These are phyloP conservation scores for Ophiocordyceps camponoti-rufipedis DNA, from an alignment of 2,329 filamentous ascomycete genomes.

Conservation along the genomic window DNA sequence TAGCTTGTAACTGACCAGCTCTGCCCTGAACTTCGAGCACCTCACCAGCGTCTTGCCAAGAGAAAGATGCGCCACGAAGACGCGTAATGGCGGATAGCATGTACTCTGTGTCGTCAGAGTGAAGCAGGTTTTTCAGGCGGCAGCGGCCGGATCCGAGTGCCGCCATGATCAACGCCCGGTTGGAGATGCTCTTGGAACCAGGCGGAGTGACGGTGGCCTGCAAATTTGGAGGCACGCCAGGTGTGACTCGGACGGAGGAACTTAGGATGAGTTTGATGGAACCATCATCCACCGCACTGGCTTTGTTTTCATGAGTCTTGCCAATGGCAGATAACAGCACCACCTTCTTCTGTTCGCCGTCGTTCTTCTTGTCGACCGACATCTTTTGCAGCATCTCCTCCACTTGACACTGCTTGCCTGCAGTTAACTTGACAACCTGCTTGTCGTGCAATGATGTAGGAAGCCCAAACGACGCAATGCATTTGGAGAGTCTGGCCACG, in stretches of 20 bases:
- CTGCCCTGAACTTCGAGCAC: slow-evolving; percentile 78
- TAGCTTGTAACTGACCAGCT: slow-evolving; percentile 69
- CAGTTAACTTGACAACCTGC: slow-evolving; percentile 62
- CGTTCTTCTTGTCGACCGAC: slow-evolving; percentile 98
- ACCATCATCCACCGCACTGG: slow-evolving; percentile 73
- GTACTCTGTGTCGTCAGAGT: slow-evolving; percentile 92
- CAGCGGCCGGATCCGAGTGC: slow-evolving; percentile 76
- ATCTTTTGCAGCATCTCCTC: slow-evolving; percentile 79
- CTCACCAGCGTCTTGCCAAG: slow-evolving; percentile 90
- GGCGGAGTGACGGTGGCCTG: slow-evolving; percentile 69
- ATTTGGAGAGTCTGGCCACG: slow-evolving; percentile 79
- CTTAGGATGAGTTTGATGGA: slow-evolving; percentile 73
- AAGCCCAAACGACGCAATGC: slow-evolving; percentile 82
- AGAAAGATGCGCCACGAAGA: slow-evolving; percentile 72
- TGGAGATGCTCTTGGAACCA: slow-evolving; percentile 95
- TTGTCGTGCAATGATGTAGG: slow-evolving; percentile 76
- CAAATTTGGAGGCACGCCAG: slow-evolving; percentile 48
- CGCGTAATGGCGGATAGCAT: slow-evolving; percentile 87
- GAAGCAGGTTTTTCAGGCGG: slow-evolving; percentile 77
- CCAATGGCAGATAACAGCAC: slow-evolving; percentile 85
- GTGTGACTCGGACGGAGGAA: slow-evolving; percentile 54
- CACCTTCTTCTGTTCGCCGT: slow-evolving; percentile 87
- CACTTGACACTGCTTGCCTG: slow-evolving; percentile 73
- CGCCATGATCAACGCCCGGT: slow-evolving; percentile 83
- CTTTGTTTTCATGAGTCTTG: slow-evolving; percentile 68